These are phyloP conservation scores for Cutaneotrichosporon mucoides DNA, from an alignment of 1,284 basidiomycete species.

Conservation along the genomic window DNA sequence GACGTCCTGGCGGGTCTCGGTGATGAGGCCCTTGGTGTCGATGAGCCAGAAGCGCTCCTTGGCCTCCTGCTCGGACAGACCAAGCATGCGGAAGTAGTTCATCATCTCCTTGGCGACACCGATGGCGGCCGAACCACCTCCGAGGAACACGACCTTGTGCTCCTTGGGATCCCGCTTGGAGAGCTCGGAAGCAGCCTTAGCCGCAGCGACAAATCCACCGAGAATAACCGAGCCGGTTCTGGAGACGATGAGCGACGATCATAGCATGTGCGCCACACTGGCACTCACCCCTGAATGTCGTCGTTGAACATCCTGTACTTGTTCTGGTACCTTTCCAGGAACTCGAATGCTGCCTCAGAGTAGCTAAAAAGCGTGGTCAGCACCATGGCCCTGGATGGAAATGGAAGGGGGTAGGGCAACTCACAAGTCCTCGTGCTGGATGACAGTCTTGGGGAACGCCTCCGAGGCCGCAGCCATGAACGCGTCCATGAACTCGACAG, in stretches of 20 bases:
- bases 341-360: slow-evolving; percentile 78
- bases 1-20: slow-evolving; percentile 58
- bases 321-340: slow-evolving; percentile 68
- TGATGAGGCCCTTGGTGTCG: slow-evolving; percentile 78
- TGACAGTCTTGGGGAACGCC: slow-evolving; percentile 71
- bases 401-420: not conserved
- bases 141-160: slow-evolving; percentile 83
- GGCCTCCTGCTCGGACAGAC: slow-evolving; percentile 73
- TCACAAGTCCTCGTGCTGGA: slow-evolving; percentile 87
- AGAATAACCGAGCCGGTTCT: slow-evolving; percentile 89
- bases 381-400: not conserved
- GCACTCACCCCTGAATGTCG: slow-evolving; percentile 62
- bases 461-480: slow-evolving; percentile 78
- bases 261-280: not conserved
- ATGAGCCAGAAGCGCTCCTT: slow-evolving; percentile 73
- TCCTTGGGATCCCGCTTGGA: slow-evolving; percentile 65
- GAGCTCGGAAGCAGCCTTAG: slow-evolving; percentile 67
- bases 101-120: slow-evolving; percentile 81
- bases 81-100: slow-evolving; percentile 77
- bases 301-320: slow-evolving; percentile 84
- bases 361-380: slow-evolving; percentile 44
- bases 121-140: slow-evolving; percentile 46
- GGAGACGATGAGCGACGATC: slow-evolving; percentile 14
- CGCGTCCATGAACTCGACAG: slow-evolving; percentile 78
- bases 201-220: slow-evolving; percentile 84